Evolutionary conservation across 495 filamentous ascomycete genomes (phyloP).

Genomic region (Evernia prunastri): DNA sequence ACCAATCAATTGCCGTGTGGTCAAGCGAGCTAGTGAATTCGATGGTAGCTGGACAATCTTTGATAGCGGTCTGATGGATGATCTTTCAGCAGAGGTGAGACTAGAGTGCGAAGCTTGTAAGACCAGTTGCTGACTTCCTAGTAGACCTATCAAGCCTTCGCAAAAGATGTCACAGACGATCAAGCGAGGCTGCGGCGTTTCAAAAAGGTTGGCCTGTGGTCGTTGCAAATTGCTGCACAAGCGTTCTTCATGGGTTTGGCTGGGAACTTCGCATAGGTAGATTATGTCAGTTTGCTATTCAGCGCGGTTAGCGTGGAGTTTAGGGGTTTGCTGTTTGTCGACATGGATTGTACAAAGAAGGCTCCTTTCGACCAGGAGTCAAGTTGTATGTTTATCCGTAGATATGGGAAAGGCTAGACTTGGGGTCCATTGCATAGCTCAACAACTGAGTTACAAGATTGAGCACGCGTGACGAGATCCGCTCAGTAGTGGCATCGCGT

Average conservation of each 20-base stretch:
- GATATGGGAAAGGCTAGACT: slow-evolving; percentile 1
- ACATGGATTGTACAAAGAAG: not conserved
- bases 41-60: slow-evolving; percentile 94
- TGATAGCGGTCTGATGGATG: slow-evolving; percentile 92
- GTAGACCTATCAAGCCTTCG: slow-evolving; percentile 84
- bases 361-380: not conserved
- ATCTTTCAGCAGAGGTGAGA: slow-evolving; percentile 75
- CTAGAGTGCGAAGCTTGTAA: slow-evolving; percentile 18
- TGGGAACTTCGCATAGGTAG: slow-evolving; percentile 61
- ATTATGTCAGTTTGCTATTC: not conserved
- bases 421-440: not conserved
- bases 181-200: slow-evolving; percentile 77
- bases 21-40: slow-evolving; percentile 81
- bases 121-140: slow-evolving; percentile 4
- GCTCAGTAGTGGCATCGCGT: not conserved
- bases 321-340: not conserved
- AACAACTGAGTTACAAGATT: not conserved
- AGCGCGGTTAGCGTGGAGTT: slow-evolving; percentile 1
- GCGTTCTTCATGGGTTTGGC: slow-evolving; percentile 95
- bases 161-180: slow-evolving; percentile 77
- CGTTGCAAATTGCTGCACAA: slow-evolving; percentile 80
- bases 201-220: slow-evolving; percentile 96
- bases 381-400: not conserved
- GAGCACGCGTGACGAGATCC: not conserved
- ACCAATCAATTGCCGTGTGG: slow-evolving; percentile 86